phyloP scores from a whole-genome alignment of 164 flowering plant genomes.

The Vitis riparia region DNA sequence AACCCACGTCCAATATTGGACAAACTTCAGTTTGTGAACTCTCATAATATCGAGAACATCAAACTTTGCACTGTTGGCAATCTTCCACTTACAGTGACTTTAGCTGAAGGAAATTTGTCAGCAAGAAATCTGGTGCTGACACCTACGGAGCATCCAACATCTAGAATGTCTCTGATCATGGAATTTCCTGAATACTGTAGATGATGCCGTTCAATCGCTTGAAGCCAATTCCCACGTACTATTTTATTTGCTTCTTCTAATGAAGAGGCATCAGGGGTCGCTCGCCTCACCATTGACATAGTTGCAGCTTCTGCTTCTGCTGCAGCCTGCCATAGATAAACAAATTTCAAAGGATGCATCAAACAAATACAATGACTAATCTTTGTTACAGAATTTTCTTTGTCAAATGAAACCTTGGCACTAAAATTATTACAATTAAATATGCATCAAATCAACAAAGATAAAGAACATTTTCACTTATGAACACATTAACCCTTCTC shows the following conservation, averaged over 20 bases:
- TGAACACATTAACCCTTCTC: too few species aligned
- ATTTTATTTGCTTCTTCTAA: conserved; percentile 55
- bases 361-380: too few species aligned
- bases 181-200: conserved; percentile 40
- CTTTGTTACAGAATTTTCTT: too few species aligned
- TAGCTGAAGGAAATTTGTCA: conserved; percentile 57
- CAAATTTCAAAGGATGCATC: neutral
- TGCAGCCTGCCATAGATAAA: conserved; percentile 54
- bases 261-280: conserved; percentile 64
- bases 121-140: conserved; percentile 66
- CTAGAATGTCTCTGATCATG: conserved; percentile 46
- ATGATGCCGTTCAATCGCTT: conserved; percentile 55
- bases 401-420: too few species aligned
- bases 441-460: too few species aligned
- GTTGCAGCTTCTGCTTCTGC: conserved; percentile 80
- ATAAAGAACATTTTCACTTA: too few species aligned
- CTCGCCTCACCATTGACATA: conserved; percentile 57
- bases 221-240: conserved; percentile 69
- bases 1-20: neutral
- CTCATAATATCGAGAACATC: neutral
- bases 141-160: conserved; percentile 75
- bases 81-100: conserved; percentile 43
- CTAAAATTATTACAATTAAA: too few species aligned
- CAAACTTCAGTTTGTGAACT: neutral
- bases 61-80: neutral